Conservation (phyloP, 202 grass and related monocot genomes). For the Setaria viridis region DNA sequence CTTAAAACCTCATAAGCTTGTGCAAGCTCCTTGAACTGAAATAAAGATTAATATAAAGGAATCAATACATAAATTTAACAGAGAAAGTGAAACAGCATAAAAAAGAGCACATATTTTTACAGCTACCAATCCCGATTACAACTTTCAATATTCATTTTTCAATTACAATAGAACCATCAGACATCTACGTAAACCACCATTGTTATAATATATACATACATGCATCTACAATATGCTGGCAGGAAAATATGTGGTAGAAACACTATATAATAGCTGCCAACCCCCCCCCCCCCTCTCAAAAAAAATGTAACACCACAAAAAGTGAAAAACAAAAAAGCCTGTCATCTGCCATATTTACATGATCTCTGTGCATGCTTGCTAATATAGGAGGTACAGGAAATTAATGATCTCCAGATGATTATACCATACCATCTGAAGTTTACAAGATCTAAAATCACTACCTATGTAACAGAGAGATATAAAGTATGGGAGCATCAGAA, state of each 20-base stretch:
- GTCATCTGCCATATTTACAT: not conserved
- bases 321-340: not conserved
- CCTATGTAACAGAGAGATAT: not conserved
- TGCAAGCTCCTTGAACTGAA: conserved; percentile 97
- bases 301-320: not conserved
- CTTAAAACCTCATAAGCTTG: conserved; percentile 94
- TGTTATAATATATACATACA: conserved; percentile 1
- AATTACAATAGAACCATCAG: not conserved
- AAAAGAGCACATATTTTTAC: not conserved
- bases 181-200: not conserved
- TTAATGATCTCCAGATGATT: not conserved
- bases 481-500: not conserved
- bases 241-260: not conserved
- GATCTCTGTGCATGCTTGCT: not conserved
- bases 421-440: not conserved
- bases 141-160: not conserved
- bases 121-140: not conserved
- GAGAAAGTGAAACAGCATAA: not conserved
- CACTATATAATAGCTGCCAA: not conserved
- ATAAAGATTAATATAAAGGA: conserved; percentile 38
- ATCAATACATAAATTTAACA: not conserved
- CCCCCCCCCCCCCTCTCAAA: not conserved
- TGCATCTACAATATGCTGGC: not conserved
- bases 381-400: not conserved
- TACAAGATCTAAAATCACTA: conserved; percentile 6